Evolutionary conservation across 75 land plant genomes (phyloP), one percentile per base, ranked within the genome.

Genomic region (Cryptomeria japonica): DNA sequence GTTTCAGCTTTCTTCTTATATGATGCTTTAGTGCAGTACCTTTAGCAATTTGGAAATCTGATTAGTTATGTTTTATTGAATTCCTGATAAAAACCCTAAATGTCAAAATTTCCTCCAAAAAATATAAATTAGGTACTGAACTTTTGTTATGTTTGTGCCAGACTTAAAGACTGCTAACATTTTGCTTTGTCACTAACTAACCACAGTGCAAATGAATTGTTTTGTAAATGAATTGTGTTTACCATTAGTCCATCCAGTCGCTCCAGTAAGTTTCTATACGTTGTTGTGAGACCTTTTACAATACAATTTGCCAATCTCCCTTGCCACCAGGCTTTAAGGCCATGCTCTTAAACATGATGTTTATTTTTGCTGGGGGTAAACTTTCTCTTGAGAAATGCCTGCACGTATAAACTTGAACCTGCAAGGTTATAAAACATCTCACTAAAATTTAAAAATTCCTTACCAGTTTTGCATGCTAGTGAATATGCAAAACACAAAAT

Each of bases 21-120:
- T 2, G 88, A 86, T 41, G 56, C 75, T 64, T 64, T 64, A 28
- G n/a, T 64, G 70, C 70, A 64, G 70, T 64, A 25, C n/a, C 70
- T 64, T 64, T 64, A 64, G 70, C 70, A 64, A 25, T 28, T 22
- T 78, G 80, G 22, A 78, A 38, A 15, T 39, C 18, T 78, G 42
- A 78, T 18, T 37, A 19, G 42, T 78, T 16, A 38, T 42, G 22
- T 16, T 64, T 22, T 78, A 38, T 78, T 39, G 7, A 78, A 78
- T 78, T 37, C 34, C 18, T 78, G 41, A 18, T 19, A 13, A 32
- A 18, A 78, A 78, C 5, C 38, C 41, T 18, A 19, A 78, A 78
- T 16, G 42, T 78, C 16, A 1, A 16, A 16, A 16, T 78, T n/a
- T 78, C 41, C 41, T 38, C 22, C 5, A 1, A 15, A 13, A 38